phyloP scores from a whole-genome alignment of 768 basidiomycete genomes.

The Lentinula sp. region DNA sequence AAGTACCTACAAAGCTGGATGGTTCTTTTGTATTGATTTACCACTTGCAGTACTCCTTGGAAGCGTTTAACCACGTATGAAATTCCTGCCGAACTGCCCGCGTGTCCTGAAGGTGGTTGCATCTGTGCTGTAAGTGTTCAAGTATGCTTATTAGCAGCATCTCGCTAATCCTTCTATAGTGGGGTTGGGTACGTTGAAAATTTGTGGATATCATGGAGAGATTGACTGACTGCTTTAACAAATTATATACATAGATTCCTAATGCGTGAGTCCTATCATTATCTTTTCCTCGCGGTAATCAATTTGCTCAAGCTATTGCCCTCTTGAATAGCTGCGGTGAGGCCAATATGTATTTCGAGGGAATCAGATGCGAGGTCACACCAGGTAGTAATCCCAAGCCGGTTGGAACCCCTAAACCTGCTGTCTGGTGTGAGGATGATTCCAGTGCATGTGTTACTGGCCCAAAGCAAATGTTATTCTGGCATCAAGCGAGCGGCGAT shows the following conservation, averaged over 20 bases:
- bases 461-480: slow-evolving; percentile 51
- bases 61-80: slow-evolving; percentile 39
- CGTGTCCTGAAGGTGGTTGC: slow-evolving; percentile 44
- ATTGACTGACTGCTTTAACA: neutral
- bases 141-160: neutral
- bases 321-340: slow-evolving; percentile 35
- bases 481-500: slow-evolving; percentile 43
- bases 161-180: slow-evolving; percentile 22
- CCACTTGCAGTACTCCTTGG: slow-evolving; percentile 41
- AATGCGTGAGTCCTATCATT: slow-evolving; percentile 25
- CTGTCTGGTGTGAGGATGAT: slow-evolving; percentile 49
- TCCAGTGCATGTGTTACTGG: slow-evolving; percentile 35
- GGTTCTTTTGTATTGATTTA: neutral
- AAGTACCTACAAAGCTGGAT: slow-evolving; percentile 5
- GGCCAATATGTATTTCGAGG: slow-evolving; percentile 45
- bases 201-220: neutral
- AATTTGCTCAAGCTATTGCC: neutral
- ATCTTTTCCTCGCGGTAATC: neutral
- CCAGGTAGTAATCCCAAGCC: slow-evolving; percentile 31
- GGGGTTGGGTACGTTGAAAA: slow-evolving; percentile 42
- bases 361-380: slow-evolving; percentile 45
- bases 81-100: slow-evolving; percentile 43
- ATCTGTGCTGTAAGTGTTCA: slow-evolving; percentile 17
- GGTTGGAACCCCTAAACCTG: slow-evolving; percentile 34
- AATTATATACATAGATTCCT: slow-evolving; percentile 21